These are phyloP conservation scores for Sugiyamaella americana DNA, from an alignment of 805 yeast genomes.

Conservation along the genomic window DNA sequence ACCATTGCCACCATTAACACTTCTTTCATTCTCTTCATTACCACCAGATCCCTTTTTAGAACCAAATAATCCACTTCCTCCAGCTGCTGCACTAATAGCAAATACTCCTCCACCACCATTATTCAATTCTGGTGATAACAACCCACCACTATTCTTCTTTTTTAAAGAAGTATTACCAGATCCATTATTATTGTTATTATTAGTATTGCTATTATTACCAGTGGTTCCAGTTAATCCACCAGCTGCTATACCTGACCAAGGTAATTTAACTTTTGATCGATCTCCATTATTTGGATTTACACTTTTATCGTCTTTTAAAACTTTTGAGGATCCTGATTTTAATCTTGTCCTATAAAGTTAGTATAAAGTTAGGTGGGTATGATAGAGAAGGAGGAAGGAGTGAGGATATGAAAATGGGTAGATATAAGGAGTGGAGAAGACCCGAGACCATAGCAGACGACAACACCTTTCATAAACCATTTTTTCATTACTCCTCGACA, in stretches of 20 bases:
- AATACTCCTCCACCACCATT: constrained; percentile 3
- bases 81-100: constrained; percentile 2
- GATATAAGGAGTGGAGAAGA: too few relatives aligned
- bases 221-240: constrained; percentile 6
- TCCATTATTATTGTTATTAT: not conserved
- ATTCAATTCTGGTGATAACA: not conserved
- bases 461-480: too few relatives aligned
- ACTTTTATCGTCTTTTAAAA: constrained; percentile 2
- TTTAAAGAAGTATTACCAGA: not conserved
- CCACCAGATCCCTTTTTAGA: not conserved
- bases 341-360: constrained; percentile 7
- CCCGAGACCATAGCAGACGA: too few relatives aligned
- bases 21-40: not conserved
- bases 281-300: not conserved
- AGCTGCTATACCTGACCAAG: constrained; percentile 23
- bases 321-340: constrained; percentile 1
- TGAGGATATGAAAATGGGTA: constrained; percentile 1
- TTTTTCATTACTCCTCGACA: too few relatives aligned
- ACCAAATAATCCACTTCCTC: not conserved
- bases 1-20: not conserved
- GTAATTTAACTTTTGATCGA: constrained; percentile 9
- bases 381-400: not conserved
- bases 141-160: not conserved
- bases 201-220: not conserved
- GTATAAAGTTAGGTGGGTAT: too few relatives aligned